phyloP scores from a whole-genome alignment of 345 rosid genomes.

The Dovyalis caffra region DNA sequence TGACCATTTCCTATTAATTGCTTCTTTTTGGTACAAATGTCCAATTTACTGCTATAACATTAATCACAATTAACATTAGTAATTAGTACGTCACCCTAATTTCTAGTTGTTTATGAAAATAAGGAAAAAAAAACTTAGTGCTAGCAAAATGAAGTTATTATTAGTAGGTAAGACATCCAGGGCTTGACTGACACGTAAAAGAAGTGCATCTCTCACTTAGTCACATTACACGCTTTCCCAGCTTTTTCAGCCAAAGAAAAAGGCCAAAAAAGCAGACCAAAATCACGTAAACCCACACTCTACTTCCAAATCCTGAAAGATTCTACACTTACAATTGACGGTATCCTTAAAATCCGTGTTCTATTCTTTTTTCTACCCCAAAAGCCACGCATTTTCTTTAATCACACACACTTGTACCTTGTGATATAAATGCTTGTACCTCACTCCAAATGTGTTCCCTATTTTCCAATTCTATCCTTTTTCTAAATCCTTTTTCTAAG shows the following conservation, averaged over 20 bases:
- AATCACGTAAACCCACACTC: neutral
- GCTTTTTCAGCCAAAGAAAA: constrained; percentile 6
- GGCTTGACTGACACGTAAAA: constrained; percentile 27
- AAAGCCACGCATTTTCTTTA: neutral
- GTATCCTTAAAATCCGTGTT: neutral
- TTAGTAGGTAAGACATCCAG: constrained; percentile 9
- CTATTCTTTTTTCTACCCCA: neutral
- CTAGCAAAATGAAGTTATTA: neutral
- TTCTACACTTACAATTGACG: neutral
- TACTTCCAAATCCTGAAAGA: neutral
- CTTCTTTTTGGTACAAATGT: too few relatives aligned
- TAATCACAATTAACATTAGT: neutral
- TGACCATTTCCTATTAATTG: too few relatives aligned
- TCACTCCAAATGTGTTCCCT: too few relatives aligned
- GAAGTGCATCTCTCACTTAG: neutral
- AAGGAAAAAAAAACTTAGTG: too few relatives aligned
- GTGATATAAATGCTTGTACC: neutral
- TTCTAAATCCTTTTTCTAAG: too few relatives aligned
- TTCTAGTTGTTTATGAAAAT: neutral
- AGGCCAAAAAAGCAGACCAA: neutral
- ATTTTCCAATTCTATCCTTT: neutral
- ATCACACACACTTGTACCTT: neutral
- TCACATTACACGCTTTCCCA: neutral
- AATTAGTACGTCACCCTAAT: neutral
- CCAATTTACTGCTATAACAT: neutral